Evolutionary conservation across 352 stramenopile species (phyloP), one percentile per base, ranked within the genome.

Genomic region (Plasmopara muralis): DNA sequence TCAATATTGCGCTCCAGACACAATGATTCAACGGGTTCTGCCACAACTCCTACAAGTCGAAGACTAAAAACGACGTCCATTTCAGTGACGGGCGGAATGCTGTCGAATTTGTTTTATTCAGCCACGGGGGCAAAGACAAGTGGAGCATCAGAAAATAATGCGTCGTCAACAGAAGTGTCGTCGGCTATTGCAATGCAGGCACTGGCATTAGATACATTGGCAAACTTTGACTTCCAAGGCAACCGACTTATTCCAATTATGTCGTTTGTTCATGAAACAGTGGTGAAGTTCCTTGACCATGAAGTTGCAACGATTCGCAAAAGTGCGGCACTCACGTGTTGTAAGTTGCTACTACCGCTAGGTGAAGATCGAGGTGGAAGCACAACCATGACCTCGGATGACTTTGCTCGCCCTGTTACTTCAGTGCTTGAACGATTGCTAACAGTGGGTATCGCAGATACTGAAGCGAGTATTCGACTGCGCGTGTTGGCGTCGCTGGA

Each of bases 201-300:
- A 6, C 77, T 94, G 9, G 84, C 84, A 30, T 62, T 94, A 13
- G 84, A 94, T 52, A 94, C 84, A 30, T 64, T 94, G 6, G 80
- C 82, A 6, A 89, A 83, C 29, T 94, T 94, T 53, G 82, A 94
- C 43, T 94, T 94, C 43, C 75, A 87, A 34, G 82, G 82, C 15
- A 94, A 89, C 45, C 80, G 82, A 14, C 67, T 85, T 25, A 90
- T 94, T 35, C 84, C 84, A 9, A 84, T 94, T 64, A 85, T 94
- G 76, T 78, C 89, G 47, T 91, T 91, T 61, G 82, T 94, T 38
- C 84, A 94, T 43, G 78, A 91, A 58, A 88, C 76, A 5, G 84
- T 94, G 18, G 84, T 92, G 4, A 92, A 89, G 40, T 94, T 93
- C 46, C 66, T 94, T 12, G 84, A 94, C 35, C 82, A 94, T 50